Evolutionary conservation across 225 moss, liverwort and hornwort genomes (phyloP), one percentile per base, ranked within the genome.

Genomic region (Pleurozium schreberi): DNA sequence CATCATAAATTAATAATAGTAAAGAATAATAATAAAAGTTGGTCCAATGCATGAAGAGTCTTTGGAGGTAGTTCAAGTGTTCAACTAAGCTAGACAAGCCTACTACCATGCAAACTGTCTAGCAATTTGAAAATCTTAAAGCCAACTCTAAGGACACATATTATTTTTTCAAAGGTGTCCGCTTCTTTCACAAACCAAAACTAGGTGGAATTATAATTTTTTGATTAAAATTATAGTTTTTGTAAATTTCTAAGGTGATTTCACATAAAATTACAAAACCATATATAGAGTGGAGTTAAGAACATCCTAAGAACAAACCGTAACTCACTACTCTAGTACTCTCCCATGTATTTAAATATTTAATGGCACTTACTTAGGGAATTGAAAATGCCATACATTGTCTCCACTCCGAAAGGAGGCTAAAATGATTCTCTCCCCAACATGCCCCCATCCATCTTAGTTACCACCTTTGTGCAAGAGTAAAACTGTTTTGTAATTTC

Each of bases 281-380:
- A 42, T 42, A 25, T 0, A 9, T 8, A 40, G 8, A 42, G 8
- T 42, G 8, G 4, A 40, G 5, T 23, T 8, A 42, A 14, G 7
- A 40, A 23, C 68, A 68, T 68, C 11, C 23, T 40, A 12, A 11
- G 20, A 22, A 22, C 23, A n/a, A 40, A 1, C 8, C 4, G 25
- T 14, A 22, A 25, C 8, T 60, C 12, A 26, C 3, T 1, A 0
- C 3, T 25, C 8, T 27, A 26, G 1, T 1, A 0, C 3, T 25
- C 8, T 70, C 1, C 4, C 3, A 70, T 0, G 4, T 40, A 71
- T 71, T 2, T 3, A 43, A 71, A 2, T 40, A 71, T 71, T 2
- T 3, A 43, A 71, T 27, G 3, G 13, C 3, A 16, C 1, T 27
- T 71, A 27, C 9, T 27, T 71, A 71, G 27, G 9, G 16, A 43